A percentile compares a stretch with the other conserved stretches of the same genome.
Conservation (phyloP, 1,139 yeast genomes). For the Pichia sp. region DNA sequence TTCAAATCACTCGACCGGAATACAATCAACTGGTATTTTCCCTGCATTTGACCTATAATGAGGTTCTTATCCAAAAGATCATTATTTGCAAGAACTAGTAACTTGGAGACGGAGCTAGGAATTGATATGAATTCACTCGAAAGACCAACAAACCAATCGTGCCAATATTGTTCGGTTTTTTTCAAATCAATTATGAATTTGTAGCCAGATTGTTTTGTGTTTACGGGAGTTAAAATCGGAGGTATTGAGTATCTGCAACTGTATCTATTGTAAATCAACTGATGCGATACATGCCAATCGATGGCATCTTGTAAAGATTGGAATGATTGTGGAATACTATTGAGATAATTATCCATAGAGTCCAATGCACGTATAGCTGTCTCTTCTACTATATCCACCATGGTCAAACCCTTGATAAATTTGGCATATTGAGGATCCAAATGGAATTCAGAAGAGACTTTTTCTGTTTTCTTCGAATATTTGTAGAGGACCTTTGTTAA, state of each 20-base stretch:
- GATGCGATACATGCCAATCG: constrained; percentile 69
- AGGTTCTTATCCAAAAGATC: constrained; percentile 80
- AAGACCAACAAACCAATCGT: constrained; percentile 72
- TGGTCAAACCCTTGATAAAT: constrained; percentile 55
- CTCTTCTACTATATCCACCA: constrained; percentile 92
- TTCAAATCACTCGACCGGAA: constrained; percentile 35
- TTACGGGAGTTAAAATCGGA: constrained; percentile 40
- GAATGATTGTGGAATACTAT: constrained; percentile 59
- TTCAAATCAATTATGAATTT: constrained; percentile 64
- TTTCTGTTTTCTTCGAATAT: not conserved
- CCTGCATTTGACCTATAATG: constrained; percentile 97
- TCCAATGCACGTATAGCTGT: constrained; percentile 70
- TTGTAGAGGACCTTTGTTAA: constrained; percentile 46
- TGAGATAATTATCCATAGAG: constrained; percentile 62
- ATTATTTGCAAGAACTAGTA: constrained; percentile 82
- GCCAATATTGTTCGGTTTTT: constrained; percentile 67
- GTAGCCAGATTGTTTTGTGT: constrained; percentile 29
- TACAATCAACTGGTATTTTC: constrained; percentile 83
- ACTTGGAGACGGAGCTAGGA: constrained; percentile 49
- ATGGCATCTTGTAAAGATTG: constrained; percentile 53
- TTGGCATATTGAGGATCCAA: constrained; percentile 1
- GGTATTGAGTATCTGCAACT: constrained; percentile 82
- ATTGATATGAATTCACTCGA: constrained; percentile 53
- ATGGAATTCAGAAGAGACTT: not conserved
- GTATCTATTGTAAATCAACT: constrained; percentile 48